Evolutionary conservation across 148 eudicot genomes (phyloP), one percentile per base, ranked within the genome.

Genomic region (Spergularia bocconei): DNA sequence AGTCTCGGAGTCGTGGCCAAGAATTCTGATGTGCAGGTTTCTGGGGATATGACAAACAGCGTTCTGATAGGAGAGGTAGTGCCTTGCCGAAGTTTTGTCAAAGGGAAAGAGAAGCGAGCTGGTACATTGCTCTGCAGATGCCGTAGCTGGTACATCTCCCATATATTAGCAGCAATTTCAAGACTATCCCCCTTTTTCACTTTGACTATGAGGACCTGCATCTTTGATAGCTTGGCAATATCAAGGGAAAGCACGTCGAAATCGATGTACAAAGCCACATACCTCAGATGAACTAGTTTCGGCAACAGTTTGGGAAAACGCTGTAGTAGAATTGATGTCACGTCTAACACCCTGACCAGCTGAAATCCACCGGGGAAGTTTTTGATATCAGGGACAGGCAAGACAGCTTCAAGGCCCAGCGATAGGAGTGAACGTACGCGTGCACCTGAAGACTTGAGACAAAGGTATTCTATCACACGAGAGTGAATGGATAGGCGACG

Each of bases 321-420:
- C 33, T 73, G 68, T 11, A 73, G 48, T 10, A 73, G 51, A 61
- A 73, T 73, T 0, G 67, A 47, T 48, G 76, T 44, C 54, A 73
- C 76, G 33, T 73, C 76, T 58, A 73, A 61, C n/a, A 73, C 68
- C 29, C 76, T 73, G 47, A 73, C 68, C 23, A 73, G 76, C n/a
- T 59, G 56, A 62, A 73, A 75, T 8, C 65, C 55, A 41, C 53
- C 70, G 54, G 78, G 78, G 33, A 75, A 66, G 56, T 54, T 19
- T 10, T 54, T 66, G 41, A 64, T 66, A 20, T 56, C 64, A 10
- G 47, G 48, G 13, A 67, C 12, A 7, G 65, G 78, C 44, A 75
- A 11, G 16, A 55, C 33, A 41, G 51, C 50, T 75, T 75, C 63
- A 17, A 58, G 21, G 19, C 54, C 71, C n/a, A 75, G 11, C n/a